Base-by-base conservation (phyloP, 2,329 filamentous ascomycete species). In the Aureobasidium lini region DNA sequence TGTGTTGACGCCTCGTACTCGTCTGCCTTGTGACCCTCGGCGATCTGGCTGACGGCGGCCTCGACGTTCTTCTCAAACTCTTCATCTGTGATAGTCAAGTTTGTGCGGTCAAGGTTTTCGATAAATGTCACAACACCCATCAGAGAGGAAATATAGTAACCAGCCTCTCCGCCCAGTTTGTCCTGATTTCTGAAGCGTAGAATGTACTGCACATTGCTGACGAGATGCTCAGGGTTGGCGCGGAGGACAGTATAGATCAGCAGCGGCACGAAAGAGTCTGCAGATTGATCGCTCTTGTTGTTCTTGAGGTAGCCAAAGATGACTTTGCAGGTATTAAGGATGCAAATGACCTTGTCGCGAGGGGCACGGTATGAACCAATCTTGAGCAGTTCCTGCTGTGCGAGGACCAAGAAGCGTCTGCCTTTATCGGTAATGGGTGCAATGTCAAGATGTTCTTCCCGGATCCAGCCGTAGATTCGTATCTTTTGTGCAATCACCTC, bases 181-280 rank as follows among this genome's bases (percentile, higher is more conserved):
- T 99, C 94, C 73, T 96, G 94, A 69, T 97, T 96, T 54, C 94
- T 85, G 77, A 99, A 99, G 47, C 95, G 86, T 54, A 97, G 79
- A 64, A 99, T 97, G 72, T 99, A 99, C 73, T 99, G 94, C 3
- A 99, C 90, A 72, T 99, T 99, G 61, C 92, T 96, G 29, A 97
- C 92, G 36, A 99, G 78, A 72, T 97, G 90, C 62, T 96, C 92
- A 0, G 94, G 94, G 66, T 96, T 96, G 46, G 91, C 90, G 73
- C 94, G 90, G 29, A 99, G 79, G 11, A 97, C 92, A 29, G 96
- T 94, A 67, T 96, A 97, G 60, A 99, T 99, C 59, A 99, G 81
- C 31, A 97, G 80, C 4, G 94, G 89, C 76, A 96, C 90, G 67
- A 99, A 99, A 0, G 93, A 91, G 75, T 99, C 94, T 11, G 94